Evolutionary conservation across 177 flowering plant genomes (phyloP).

Genomic region (Vitis hybrid): DNA sequence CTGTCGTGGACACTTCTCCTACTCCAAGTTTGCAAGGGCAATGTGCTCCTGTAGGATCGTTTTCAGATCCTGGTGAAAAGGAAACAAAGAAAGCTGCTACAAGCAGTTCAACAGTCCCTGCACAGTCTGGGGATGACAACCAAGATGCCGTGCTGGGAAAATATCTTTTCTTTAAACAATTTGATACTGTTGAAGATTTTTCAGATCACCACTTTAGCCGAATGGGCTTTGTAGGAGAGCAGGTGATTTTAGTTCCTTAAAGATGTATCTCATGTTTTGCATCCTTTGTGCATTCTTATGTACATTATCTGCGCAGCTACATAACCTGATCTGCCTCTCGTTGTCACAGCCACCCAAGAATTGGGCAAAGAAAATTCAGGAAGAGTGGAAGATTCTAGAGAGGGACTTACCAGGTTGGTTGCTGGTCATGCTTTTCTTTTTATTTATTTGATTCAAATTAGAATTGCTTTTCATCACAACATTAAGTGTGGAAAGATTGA

Average conservation of each 20-base stretch:
- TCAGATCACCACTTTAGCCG: conserved; percentile 36
- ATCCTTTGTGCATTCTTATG: background rate
- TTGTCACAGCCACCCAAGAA: conserved; percentile 24
- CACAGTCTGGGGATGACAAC: background rate
- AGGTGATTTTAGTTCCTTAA: conserved; percentile 16
- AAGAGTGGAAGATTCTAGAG: conserved; percentile 48
- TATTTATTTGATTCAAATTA: too few species aligned
- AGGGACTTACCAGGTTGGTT: conserved; percentile 40
- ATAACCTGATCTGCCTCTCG: background rate
- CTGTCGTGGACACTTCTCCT: conserved; percentile 16
- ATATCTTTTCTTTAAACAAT: conserved; percentile 21
- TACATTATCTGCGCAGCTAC: background rate
- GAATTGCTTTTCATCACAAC: too few species aligned
- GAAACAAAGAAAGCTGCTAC: conserved; percentile 7
- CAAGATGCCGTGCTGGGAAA: conserved; percentile 15
- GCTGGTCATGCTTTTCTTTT: background rate
- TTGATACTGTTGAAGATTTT: conserved; percentile 37
- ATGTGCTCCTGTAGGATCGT: background rate
- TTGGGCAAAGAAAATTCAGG: conserved; percentile 42
- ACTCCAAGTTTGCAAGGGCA: conserved; percentile 8
- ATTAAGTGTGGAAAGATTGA: too few species aligned
- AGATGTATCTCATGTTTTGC: background rate
- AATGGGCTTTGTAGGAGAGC: conserved; percentile 10
- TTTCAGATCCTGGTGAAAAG: background rate
- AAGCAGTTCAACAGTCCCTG: conserved; percentile 13